Evolutionary conservation across 2,329 filamentous ascomycete species (phyloP).

Genomic region (Rhynchosporium agropyri): DNA sequence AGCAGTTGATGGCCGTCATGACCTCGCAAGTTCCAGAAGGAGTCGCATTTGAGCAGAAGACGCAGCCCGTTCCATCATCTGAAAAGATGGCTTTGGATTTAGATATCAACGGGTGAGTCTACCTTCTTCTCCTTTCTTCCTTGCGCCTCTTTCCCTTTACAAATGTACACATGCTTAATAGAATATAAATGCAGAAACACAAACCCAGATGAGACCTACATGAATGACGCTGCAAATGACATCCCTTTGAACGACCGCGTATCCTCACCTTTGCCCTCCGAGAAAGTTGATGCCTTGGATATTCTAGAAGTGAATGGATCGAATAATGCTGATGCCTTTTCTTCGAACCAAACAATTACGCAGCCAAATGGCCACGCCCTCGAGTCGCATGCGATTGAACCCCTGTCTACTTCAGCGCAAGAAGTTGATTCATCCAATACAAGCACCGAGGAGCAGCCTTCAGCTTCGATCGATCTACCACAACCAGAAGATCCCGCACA

Average conservation of each 20-base stretch:
- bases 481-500: constrained; percentile 20
- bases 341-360: constrained; percentile 37
- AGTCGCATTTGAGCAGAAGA: constrained; percentile 52
- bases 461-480: constrained; percentile 26
- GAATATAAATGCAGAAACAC: constrained; percentile 40
- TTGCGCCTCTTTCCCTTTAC: constrained; percentile 35
- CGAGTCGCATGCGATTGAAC: constrained; percentile 28
- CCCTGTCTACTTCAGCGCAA: constrained; percentile 23
- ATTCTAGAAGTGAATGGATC: constrained; percentile 32
- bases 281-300: constrained; percentile 14
- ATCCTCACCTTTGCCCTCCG: constrained; percentile 22
- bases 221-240: constrained; percentile 34
- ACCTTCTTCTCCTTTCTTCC: constrained; percentile 39
- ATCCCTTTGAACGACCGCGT: constrained; percentile 26
- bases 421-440: constrained; percentile 33
- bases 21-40: constrained; percentile 48
- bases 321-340: constrained; percentile 36
- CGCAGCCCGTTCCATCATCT: constrained; percentile 49
- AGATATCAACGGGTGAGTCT: constrained; percentile 62
- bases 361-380: constrained; percentile 20
- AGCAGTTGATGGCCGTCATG: constrained; percentile 55
- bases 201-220: constrained; percentile 38
- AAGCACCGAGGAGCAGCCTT: constrained; percentile 26
- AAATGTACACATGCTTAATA: constrained; percentile 41
- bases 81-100: constrained; percentile 56